Percentiles rank a stretch among this genome's conserved stretches.
Evolutionary conservation across 1,284 basidiomycete species (phyloP).

Genomic region (Cryptococcus floricola): DNA sequence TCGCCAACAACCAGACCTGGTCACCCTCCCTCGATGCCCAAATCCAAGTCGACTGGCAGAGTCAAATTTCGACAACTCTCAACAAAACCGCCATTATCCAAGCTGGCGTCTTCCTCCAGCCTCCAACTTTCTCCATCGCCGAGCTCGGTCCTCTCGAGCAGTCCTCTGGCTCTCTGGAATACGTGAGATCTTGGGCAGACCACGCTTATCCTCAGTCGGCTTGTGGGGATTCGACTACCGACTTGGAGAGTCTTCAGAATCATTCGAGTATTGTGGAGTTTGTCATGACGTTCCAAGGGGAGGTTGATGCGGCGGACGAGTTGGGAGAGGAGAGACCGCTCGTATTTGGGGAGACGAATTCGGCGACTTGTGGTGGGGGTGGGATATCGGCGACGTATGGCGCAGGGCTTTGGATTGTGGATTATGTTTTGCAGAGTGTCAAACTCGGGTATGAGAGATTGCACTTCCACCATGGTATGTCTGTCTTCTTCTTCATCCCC

Average conservation of each 20-base stretch:
- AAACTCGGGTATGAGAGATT: slow-evolving; percentile 50
- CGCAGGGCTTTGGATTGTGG: slow-evolving; percentile 53
- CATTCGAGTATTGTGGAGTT: slow-evolving; percentile 52
- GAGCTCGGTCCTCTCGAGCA: slow-evolving; percentile 43
- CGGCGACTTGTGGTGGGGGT: slow-evolving; percentile 54
- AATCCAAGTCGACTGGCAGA: slow-evolving; percentile 35
- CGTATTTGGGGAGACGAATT: slow-evolving; percentile 54
- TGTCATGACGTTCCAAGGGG: slow-evolving; percentile 45
- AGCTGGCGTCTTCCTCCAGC: slow-evolving; percentile 51
- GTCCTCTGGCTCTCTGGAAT: not conserved
- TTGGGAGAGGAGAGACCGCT: slow-evolving; percentile 45
- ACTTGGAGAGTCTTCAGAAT: slow-evolving; percentile 50
- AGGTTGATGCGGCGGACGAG: slow-evolving; percentile 47
- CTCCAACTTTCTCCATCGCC: slow-evolving; percentile 46
- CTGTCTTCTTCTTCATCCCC: not conserved
- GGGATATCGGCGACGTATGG: slow-evolving; percentile 53
- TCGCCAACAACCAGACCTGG: slow-evolving; percentile 41
- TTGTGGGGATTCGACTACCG: slow-evolving; percentile 51
- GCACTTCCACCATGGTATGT: slow-evolving; percentile 53
- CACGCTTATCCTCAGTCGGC: slow-evolving; percentile 55
- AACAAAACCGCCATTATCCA: slow-evolving; percentile 51
- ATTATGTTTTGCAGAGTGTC: slow-evolving; percentile 53
- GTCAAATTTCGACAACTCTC: not conserved
- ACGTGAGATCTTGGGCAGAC: slow-evolving; percentile 42
- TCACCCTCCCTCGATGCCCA: slow-evolving; percentile 45